Percentiles rank a stretch among this genome's conserved stretches.
phyloP scores from a whole-genome alignment of 176 grass and related monocot genomes.

The Oryza glumipatula region DNA sequence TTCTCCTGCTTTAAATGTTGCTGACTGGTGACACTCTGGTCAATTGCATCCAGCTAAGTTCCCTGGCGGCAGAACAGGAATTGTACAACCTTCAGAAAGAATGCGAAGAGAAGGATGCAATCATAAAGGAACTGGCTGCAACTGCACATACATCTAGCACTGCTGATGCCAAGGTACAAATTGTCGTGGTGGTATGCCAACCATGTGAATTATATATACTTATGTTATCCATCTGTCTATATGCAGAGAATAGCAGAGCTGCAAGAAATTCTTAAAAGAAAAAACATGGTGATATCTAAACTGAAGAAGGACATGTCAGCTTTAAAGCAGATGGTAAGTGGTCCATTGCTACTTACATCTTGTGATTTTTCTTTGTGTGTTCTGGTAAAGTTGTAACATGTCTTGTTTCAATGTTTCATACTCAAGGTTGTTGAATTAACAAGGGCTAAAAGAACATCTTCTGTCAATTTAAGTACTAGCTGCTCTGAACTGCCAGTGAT shows the following conservation, averaged over 20 bases:
- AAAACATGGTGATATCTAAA: conserved; percentile 86
- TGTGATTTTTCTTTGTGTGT: not conserved
- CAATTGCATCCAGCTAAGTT: conserved; percentile 59
- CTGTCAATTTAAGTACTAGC: conserved; percentile 38
- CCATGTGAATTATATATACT: not conserved
- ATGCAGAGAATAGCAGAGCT: conserved; percentile 79
- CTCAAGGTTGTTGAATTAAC: conserved; percentile 74
- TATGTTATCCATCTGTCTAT: conserved; percentile 17
- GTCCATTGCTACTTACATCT: not conserved
- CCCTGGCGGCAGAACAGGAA: conserved; percentile 69
- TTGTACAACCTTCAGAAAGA: conserved; percentile 87
- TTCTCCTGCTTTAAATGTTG: not conserved
- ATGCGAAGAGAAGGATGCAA: conserved; percentile 85
- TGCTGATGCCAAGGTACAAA: conserved; percentile 63
- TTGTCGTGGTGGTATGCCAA: not conserved
- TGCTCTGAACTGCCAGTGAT: conserved; percentile 61
- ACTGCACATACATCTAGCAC: conserved; percentile 52
- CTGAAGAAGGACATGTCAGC: conserved; percentile 78
- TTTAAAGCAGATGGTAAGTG: conserved; percentile 72
- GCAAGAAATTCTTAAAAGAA: conserved; percentile 76
- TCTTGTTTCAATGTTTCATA: conserved; percentile 25
- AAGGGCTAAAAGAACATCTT: conserved; percentile 67
- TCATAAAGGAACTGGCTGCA: conserved; percentile 72
- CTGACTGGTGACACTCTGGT: conserved; percentile 23
- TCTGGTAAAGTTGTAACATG: not conserved